Percentiles rank a stretch among this genome's conserved stretches.
phyloP scores from a whole-genome alignment of 2,329 filamentous ascomycete genomes.

The Pseudogymnoascus sp. region DNA sequence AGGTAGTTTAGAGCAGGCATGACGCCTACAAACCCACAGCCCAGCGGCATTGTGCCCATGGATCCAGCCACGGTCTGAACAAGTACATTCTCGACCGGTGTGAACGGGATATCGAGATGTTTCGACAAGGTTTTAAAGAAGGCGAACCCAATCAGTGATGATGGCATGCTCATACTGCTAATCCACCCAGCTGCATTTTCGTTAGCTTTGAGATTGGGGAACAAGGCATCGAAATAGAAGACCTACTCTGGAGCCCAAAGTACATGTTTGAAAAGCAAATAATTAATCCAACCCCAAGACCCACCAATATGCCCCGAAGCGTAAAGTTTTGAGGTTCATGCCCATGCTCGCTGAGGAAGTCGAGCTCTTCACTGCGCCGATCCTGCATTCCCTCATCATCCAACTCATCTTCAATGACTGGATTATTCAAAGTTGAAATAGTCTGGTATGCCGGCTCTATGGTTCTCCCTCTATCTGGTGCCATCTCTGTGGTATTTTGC shows the following conservation, averaged over 20 bases:
- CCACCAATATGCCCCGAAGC: conserved; percentile 68
- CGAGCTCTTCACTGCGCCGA: conserved; percentile 22
- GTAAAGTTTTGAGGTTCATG: conserved; percentile 65
- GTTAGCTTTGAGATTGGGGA: not conserved
- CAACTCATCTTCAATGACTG: not conserved
- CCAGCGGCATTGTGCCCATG: conserved; percentile 93
- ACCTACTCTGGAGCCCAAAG: conserved; percentile 84
- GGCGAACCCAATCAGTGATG: conserved; percentile 87
- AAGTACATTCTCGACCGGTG: conserved; percentile 91
- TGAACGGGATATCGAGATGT: conserved; percentile 73
- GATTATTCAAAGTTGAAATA: not conserved
- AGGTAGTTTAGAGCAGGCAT: conserved; percentile 89
- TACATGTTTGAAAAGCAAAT: conserved; percentile 98
- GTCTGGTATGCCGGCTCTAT: conserved; percentile 5
- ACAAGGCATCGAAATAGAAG: conserved; percentile 36
- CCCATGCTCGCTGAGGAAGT: conserved; percentile 25
- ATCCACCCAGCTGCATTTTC: conserved; percentile 62
- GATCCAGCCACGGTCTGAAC: conserved; percentile 93
- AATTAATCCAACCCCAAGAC: conserved; percentile 75
- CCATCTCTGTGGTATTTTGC: not conserved
- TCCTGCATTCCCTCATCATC: conserved; percentile 11
- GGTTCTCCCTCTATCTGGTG: conserved; percentile 1
- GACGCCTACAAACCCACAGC: conserved; percentile 91
- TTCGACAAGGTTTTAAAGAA: conserved; percentile 76
- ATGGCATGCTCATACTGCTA: conserved; percentile 92